Conservation (phyloP, 2,329 filamentous ascomycete genomes). For the Epicoccum sorghinum region DNA sequence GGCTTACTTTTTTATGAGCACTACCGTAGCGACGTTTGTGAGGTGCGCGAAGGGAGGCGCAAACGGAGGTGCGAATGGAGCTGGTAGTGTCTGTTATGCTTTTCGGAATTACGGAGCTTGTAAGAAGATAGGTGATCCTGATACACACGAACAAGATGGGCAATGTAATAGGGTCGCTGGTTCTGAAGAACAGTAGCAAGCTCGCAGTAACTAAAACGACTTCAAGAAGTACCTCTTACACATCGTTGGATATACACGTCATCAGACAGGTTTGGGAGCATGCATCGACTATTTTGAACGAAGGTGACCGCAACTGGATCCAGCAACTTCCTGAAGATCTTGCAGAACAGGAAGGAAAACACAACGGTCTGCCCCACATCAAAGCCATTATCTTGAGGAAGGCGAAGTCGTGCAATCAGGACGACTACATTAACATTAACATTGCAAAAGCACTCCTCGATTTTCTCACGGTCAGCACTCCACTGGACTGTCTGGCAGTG, state of each 20-base stretch:
- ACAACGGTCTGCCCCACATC: conserved; percentile 37
- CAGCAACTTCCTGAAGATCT: conserved; percentile 43
- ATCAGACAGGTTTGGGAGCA: conserved; percentile 37
- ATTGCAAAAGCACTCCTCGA: conserved; percentile 20
- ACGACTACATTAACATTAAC: conserved; percentile 13
- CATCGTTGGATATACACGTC: conserved; percentile 19
- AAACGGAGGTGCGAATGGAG: neutral
- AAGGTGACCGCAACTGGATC: conserved; percentile 37
- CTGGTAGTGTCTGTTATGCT: neutral
- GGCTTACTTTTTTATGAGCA: too few relatives aligned
- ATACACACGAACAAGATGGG: neutral
- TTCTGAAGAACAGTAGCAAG: conserved; percentile 29
- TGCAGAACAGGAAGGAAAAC: conserved; percentile 32
- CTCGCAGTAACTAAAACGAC: conserved; percentile 31
- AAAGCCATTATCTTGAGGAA: conserved; percentile 18
- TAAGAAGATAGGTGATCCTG: neutral
- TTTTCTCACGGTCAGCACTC: conserved; percentile 42
- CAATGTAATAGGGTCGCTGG: conserved; percentile 16
- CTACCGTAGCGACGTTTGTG: too few relatives aligned
- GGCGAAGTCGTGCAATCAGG: neutral
- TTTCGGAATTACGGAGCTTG: neutral
- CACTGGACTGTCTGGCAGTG: conserved; percentile 44
- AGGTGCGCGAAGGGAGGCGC: too few relatives aligned
- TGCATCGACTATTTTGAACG: conserved; percentile 35
- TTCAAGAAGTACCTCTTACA: conserved; percentile 34